Base-by-base conservation (phyloP, 768 basidiomycete species). In the Lentinula sp. region DNA sequence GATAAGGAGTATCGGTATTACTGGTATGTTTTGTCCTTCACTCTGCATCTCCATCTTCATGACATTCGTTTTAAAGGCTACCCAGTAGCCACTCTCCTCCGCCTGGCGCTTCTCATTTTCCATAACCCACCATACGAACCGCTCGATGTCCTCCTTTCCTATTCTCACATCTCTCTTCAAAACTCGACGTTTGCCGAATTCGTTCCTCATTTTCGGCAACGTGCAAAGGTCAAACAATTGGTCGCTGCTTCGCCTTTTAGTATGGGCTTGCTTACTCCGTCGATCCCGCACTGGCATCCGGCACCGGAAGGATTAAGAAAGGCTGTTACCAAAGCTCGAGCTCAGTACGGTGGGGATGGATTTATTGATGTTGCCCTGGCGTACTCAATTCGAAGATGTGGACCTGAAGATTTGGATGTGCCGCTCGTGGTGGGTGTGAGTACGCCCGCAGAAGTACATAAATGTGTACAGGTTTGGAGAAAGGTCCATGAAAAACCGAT, bases 231-330 rank as follows among this genome's bases (percentile, higher is more conserved):
- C 48, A 69, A 72, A 59, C 88, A 91, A 59, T 76, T 95, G 33
- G 57, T 93, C 55, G 77, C 87, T 2, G 93, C 93, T 1, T 93
- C 92, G 2, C 93, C 93, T 7, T 77, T 95, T 57, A 87, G 83
- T 69, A 95, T 95, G 93, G 88, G 87, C 0, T 81, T 95, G 3
- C 79, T 95, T 37, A 84, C 85, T 0, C 72, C 76, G 8, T 64
- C 73, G 2, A 70, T 69, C 0, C 78, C 81, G 2, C 88, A 71
- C 2, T 95, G 92, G 93, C 91, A 94, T 68, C 91, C 92, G 15
- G 90, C 91, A 6, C 81, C 91, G 18, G 66, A 71, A 13, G 72
- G 67, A 12, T 62, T 91, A 43, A 76, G 68, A 32, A 71, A 72
- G 12, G 84, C 82, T 0, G 79, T 77, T 7, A 61, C 69, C 13